Evolutionary conservation across 208 protist genomes (phyloP), one percentile per base, ranked within the genome.

Genomic region (Crithidia acanthocephali): DNA sequence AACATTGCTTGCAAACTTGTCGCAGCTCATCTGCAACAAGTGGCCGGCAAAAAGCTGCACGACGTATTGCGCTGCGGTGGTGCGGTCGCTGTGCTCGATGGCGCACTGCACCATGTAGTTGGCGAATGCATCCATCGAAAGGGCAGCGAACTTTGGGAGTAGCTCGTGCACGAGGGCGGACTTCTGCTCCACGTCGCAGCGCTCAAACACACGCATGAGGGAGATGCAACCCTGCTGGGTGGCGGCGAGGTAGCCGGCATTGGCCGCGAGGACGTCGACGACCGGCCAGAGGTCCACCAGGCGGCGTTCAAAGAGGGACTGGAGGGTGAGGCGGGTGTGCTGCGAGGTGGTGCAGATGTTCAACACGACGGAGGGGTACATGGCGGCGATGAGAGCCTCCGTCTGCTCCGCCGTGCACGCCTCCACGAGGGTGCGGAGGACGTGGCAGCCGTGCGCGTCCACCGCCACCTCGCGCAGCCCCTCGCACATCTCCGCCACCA

Each of bases 21-120:
- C 74, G 62, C 80, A 90, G 66, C 85, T 93, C 87, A 97, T 91
- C 62, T 74, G 57, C 25, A 93, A 75, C 9, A 94, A 68, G 56
- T 86, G 73, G 47, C 79, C 86, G 0, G 77, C 42, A 63, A 95
- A 91, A 81, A 70, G 85, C 22, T 50, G 42, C 27, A 90, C 62
- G 3, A 79, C 75, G 82, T 92, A 91, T 66, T 90, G 70, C 50
- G 86, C 84, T 0, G 89, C 88, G 22, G 80, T 71, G 28, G 75
- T 77, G 53, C 72, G 74, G 27, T 74, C 79, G 80, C 81, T 90
- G 78, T 93, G 79, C 79, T 95, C 81, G 32, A 97, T 78, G 16
- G 81, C 82, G 74, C 90, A 93, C 85, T 97, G 93, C 75, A 95
- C 90, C 45, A 95, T 88, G 75, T 96, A 97, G 80, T 97, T 97